Conservation (phyloP, 768 basidiomycete species). For the Termitomyces sp. region DNA sequence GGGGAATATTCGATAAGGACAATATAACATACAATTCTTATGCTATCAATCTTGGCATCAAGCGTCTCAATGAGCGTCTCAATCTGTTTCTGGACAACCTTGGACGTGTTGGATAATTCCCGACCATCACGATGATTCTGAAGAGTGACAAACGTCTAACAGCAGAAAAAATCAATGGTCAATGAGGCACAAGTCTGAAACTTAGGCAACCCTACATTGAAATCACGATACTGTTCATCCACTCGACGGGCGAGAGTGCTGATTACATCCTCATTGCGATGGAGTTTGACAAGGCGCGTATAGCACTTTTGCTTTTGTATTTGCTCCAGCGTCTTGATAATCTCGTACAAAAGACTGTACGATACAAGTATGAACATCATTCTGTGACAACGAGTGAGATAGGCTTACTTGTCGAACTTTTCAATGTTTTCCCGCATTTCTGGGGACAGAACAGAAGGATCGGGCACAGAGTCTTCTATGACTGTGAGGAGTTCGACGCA, state of each 20-base stretch:
- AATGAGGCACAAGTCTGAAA: background rate
- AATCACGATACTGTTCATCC: background rate
- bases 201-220: background rate
- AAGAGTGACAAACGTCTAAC: background rate
- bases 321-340: background rate
- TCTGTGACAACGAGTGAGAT: background rate
- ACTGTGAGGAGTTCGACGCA: background rate
- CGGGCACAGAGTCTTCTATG: background rate
- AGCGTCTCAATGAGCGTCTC: background rate
- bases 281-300: background rate
- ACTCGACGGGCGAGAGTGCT: background rate
- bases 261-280: background rate
- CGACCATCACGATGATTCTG: background rate
- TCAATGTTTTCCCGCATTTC: background rate
- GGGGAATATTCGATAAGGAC: too few relatives aligned
- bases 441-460: background rate
- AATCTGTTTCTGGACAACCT: background rate
- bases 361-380: background rate
- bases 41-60: background rate
- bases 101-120: background rate
- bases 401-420: background rate
- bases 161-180: background rate
- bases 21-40: background rate
- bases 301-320: background rate
- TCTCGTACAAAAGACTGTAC: background rate